Evolutionary conservation across 2,329 filamentous ascomycete species (phyloP).

Genomic region (Botrytis fragariae): DNA sequence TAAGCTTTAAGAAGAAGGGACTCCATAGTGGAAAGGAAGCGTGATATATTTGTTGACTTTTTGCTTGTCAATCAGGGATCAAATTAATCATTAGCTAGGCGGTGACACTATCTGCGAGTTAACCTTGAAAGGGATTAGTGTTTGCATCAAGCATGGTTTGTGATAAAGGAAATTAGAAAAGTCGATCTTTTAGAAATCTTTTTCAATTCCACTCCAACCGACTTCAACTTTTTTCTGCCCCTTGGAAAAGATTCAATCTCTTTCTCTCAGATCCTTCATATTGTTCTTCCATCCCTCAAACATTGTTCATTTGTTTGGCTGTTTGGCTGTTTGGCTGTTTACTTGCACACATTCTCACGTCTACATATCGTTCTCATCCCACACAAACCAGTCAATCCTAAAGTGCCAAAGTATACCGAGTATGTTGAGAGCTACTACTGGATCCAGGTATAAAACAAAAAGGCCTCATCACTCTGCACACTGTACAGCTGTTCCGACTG

Average conservation of each 20-base stretch:
- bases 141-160: not conserved
- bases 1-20: not conserved
- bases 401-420: not conserved
- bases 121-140: not conserved
- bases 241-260: not conserved
- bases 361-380: not conserved
- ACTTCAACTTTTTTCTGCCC: not conserved
- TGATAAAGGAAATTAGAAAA: constrained; percentile 16
- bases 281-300: not conserved
- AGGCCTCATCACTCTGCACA: not conserved
- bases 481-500: not conserved
- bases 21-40: not conserved
- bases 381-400: not conserved
- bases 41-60: constrained; percentile 2
- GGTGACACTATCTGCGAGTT: not conserved
- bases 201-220: not conserved
- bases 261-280: not conserved
- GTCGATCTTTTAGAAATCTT: constrained; percentile 7
- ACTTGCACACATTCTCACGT: not conserved
- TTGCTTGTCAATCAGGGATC: not conserved
- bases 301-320: not conserved
- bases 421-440: not conserved
- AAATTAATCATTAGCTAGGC: not conserved
- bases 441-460: not conserved
- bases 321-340: no score